Base-by-base conservation (phyloP, 1,284 basidiomycete species). In the Boletellus deceptivus region DNA sequence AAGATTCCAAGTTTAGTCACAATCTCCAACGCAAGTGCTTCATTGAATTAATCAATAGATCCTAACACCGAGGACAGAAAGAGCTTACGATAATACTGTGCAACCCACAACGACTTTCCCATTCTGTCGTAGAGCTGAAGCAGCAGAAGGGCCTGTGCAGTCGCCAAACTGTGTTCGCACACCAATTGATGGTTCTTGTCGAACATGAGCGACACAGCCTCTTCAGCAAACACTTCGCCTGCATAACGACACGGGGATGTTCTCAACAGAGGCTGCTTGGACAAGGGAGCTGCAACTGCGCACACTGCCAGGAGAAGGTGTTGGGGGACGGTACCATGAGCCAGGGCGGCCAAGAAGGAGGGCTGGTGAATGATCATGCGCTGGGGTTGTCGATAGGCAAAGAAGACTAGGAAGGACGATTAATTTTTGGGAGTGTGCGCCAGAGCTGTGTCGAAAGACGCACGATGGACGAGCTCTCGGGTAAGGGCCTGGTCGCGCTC, bases 311-410 rank as follows among this genome's bases (percentile, higher is more conserved):
- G 76, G 13, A 90, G 71, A 29, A 91, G 79, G 60, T 88, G 78
- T 34, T 74, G 69, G 34, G 88, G 88, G 36, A 91, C 75, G 52
- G 76, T 74, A 58, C 81, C 81, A 54, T 80, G 78, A 50, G 78
- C 78, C 7, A 91, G 75, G 29, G 79, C 75, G 3, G 79, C 74
- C 27, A 81, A 75, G 62, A 91, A 91, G 11, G 83, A 81, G 14
- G 89, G 82, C 50, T 86, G 85, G 69, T 91, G 88, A 41, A 91
- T 77, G 56, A 89, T 77, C 59, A 83, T 75, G 37, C 84, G 79
- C 53, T 82, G 79, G 10, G 89, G 88, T 62, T 90, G 85, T 59
- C 83, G 84, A 65, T 88, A 87, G 22, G 87, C 77, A 65, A 91
- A 91, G 68, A 91, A 91, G 11, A 91, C 87, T 91, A 60, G 31